Evolutionary conservation across 192 early-diverging fungal species (phyloP).

Genomic region (Rhizophagus prolifer): DNA sequence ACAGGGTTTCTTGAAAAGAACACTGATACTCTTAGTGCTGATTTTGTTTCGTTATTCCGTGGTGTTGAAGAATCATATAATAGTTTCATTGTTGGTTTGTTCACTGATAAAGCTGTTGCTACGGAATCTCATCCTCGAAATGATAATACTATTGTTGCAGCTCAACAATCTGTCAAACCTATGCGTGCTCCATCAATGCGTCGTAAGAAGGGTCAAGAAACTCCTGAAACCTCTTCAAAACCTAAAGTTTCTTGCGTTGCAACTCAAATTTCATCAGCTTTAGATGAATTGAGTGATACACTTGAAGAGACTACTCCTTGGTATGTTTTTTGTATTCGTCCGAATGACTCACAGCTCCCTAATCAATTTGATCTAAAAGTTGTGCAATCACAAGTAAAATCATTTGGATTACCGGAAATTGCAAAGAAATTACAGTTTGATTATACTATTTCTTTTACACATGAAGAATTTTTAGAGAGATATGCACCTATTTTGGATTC

Average conservation of each 20-base stretch:
- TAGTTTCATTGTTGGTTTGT: constrained; percentile 72
- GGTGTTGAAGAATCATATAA: constrained; percentile 70
- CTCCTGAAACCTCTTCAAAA: constrained; percentile 21
- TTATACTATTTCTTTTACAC: constrained; percentile 72
- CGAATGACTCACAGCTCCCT: constrained; percentile 64
- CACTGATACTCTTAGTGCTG: constrained; percentile 72
- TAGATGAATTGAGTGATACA: constrained; percentile 65
- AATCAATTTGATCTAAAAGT: constrained; percentile 66
- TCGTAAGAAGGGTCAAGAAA: constrained; percentile 42
- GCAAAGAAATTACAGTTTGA: constrained; percentile 62
- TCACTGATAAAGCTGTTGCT: constrained; percentile 68
- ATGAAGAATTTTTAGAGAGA: constrained; percentile 77
- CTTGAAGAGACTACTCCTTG: constrained; percentile 79
- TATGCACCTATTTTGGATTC: constrained; percentile 59
- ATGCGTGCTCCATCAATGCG: constrained; percentile 66
- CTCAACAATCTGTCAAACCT: constrained; percentile 72
- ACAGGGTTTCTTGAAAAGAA: constrained; percentile 76
- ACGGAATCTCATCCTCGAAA: constrained; percentile 83
- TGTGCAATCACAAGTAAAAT: constrained; percentile 71
- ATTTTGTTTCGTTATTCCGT: constrained; percentile 85
- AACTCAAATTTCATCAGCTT: constrained; percentile 67
- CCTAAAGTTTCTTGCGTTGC: constrained; percentile 58
- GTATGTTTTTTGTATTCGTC: constrained; percentile 75
- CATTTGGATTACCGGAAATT: constrained; percentile 68
- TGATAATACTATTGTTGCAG: constrained; percentile 74